Conservation (phyloP, 139 green algal genomes). For the Zygnema cylindricum region DNA sequence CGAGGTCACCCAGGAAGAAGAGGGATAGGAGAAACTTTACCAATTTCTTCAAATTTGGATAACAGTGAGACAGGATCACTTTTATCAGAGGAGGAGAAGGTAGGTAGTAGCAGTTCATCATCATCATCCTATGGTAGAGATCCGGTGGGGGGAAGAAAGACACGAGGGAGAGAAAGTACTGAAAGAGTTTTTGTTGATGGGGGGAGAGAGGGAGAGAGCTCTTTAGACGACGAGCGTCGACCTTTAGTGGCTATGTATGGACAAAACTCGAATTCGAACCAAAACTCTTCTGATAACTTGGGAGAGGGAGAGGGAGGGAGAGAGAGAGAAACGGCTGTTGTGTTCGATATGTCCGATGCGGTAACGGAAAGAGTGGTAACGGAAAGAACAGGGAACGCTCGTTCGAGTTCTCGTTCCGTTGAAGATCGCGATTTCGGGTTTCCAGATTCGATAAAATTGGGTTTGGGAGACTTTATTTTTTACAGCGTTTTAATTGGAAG, state of each 20-base stretch:
- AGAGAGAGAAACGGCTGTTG: not conserved
- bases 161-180: not conserved
- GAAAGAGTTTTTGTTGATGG: not conserved
- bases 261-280: too few relatives aligned
- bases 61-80: not conserved
- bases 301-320: not conserved
- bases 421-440: conserved; percentile 11
- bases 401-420: not conserved
- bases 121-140: too few relatives aligned
- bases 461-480: conserved; percentile 98
- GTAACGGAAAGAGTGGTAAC: conserved; percentile 13
- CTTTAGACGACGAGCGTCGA: not conserved
- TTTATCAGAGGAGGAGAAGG: conserved; percentile 1
- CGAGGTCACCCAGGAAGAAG: not conserved
- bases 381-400: conserved; percentile 9
- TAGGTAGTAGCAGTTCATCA: too few relatives aligned
- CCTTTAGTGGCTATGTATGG: too few relatives aligned
- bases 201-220: not conserved
- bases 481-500: conserved; percentile 86
- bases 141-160: not conserved
- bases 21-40: not conserved
- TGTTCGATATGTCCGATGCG: conserved; percentile 22
- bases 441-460: conserved; percentile 71
- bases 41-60: not conserved
- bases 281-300: too few relatives aligned